Conservation (phyloP, 2,329 filamentous ascomycete genomes). For the Pyricularia grisea region DNA sequence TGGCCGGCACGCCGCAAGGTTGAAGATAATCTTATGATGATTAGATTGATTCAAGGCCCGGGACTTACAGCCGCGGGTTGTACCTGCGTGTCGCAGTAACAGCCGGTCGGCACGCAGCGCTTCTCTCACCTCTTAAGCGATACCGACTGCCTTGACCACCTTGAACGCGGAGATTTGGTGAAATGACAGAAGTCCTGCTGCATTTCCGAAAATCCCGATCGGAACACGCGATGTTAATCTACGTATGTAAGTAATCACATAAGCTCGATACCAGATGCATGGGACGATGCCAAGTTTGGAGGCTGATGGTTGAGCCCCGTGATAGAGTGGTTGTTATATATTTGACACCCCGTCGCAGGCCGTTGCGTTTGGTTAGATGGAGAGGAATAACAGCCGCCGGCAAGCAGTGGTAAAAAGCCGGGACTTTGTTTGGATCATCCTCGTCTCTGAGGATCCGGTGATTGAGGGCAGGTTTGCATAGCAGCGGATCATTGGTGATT, state of each 20-base stretch:
- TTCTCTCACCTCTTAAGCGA: not conserved
- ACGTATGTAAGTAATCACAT: not conserved
- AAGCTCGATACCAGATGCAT: not conserved
- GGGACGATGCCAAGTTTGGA: not conserved
- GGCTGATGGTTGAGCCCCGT: not conserved
- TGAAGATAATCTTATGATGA: not conserved
- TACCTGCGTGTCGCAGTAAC: not conserved
- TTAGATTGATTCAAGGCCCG: not conserved
- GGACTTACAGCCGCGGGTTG: not conserved
- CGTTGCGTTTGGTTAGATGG: not conserved
- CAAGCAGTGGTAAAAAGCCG: not conserved
- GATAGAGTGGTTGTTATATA: not conserved
- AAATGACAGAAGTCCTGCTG: not conserved
- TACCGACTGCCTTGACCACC: not conserved
- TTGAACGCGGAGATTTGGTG: not conserved
- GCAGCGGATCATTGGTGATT: not conserved
- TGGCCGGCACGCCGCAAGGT: not conserved
- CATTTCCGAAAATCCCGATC: not conserved
- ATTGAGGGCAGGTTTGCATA: not conserved
- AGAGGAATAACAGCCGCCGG: not conserved
- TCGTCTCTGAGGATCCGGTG: not conserved
- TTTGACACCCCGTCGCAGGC: not conserved
- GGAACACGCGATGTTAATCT: not conserved
- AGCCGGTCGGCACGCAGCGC: not conserved
- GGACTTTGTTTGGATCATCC: not conserved